Evolutionary conservation across 2,329 filamentous ascomycete species (phyloP).

Genomic region (Cadophora malorum): DNA sequence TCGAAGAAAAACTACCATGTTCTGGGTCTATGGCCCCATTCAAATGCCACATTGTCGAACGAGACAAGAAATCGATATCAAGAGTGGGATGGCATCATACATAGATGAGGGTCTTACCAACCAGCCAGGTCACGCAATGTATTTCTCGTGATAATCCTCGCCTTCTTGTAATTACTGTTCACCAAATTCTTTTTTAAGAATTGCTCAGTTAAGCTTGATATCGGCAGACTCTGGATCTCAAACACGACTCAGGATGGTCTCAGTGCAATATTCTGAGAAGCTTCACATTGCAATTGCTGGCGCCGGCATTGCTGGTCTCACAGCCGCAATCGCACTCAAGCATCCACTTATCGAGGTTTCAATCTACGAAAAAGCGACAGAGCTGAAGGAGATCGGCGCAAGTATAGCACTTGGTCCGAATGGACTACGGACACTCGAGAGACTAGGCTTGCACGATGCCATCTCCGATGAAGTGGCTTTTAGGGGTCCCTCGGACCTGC

Average conservation of each 20-base stretch:
- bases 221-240: no score
- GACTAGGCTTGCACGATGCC: slow-evolving; percentile 45
- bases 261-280: no score
- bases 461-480: slow-evolving; percentile 46
- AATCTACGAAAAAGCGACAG: slow-evolving; percentile 47
- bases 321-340: slow-evolving; percentile 46
- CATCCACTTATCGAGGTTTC: slow-evolving; percentile 44
- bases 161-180: no score
- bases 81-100: neutral
- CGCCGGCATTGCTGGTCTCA: slow-evolving; percentile 49
- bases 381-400: slow-evolving; percentile 48
- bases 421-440: slow-evolving; percentile 47
- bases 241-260: no score
- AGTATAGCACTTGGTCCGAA: slow-evolving; percentile 49
- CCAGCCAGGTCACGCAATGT: neutral
- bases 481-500: slow-evolving; percentile 41
- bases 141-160: no score
- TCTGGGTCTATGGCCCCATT: no score
- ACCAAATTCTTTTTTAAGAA: no score
- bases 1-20: no score
- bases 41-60: no score
- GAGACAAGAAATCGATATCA: neutral
- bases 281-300: slow-evolving; percentile 45
- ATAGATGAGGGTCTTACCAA: neutral
- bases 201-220: no score